These are phyloP conservation scores for Beta corolliflora DNA, from an alignment of 179 eudicot species.

Conservation along the genomic window DNA sequence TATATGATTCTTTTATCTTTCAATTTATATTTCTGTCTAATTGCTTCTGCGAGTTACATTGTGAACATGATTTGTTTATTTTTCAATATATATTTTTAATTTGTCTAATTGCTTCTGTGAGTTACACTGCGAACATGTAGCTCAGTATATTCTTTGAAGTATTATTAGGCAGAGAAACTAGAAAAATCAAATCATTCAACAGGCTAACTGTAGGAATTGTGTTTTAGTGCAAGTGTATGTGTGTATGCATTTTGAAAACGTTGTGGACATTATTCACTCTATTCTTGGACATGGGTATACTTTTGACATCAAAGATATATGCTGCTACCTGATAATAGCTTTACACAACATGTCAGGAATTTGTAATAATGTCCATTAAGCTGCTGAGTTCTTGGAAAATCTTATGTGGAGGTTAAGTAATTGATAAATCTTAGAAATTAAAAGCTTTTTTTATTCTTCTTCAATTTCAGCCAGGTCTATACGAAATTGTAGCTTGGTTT, in stretches of 20 bases:
- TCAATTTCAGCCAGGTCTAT: background rate
- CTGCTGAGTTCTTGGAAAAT: background rate
- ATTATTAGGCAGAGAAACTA: background rate
- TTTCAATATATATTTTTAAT: background rate
- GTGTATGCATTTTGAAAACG: background rate
- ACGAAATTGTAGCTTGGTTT: background rate
- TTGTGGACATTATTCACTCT: background rate
- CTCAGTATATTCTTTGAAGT: background rate
- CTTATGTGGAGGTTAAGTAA: background rate
- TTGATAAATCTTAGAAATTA: background rate
- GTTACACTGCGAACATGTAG: background rate
- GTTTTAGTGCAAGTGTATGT: background rate
- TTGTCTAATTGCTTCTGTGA: background rate
- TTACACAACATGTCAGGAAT: background rate
- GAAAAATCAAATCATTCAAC: background rate
- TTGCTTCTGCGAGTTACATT: background rate
- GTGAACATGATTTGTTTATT: background rate
- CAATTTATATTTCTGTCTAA: background rate
- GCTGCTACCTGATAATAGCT: background rate
- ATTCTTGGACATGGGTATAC: background rate
- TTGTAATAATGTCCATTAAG: background rate
- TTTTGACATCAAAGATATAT: background rate
- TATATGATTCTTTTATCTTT: conserved; percentile 22
- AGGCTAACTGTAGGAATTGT: background rate
- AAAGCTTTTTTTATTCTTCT: background rate